Base-by-base conservation (phyloP, 1,284 basidiomycete genomes). In the Ustilago shanxiensis region DNA sequence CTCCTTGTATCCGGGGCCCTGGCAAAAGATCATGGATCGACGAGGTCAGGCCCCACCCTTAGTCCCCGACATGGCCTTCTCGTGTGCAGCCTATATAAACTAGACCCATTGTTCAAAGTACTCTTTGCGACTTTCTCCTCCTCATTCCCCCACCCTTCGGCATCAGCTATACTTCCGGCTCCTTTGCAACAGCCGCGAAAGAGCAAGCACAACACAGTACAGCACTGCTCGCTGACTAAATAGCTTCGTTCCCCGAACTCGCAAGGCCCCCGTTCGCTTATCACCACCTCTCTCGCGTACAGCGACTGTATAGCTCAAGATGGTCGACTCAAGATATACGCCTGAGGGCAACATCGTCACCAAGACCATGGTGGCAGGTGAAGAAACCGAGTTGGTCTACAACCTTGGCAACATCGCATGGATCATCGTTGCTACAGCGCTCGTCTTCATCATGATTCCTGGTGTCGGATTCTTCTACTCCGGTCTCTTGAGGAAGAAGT, bases 401-500 rank as follows among this genome's bases (percentile, higher is more conserved):
- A 82, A 89, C 86, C 79, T 88, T n/a, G 89, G 89, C 68, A 88
- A 89, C 83, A 88, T 89, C 66, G 87, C 88, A 7, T 90, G 88
- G 87, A 81, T 89, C 75, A 85, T 88, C 80, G 66, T 67, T 37
- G 59, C 72, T 7, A 80, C 90, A 31, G 87, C 86, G 1, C 85
- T 89, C 33, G 94, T 96, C 29, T 95, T 92, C 90, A 89, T 96
- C 87, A 97, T 97, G 95, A 90, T 94, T 85, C 94, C 94, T 47
- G 83, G 83, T 54, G 61, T 85, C 18, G 77, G 85, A 28, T 94
- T 91, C 87, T 94, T 96, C 89, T 96, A 97, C 87, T 93, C 93
- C 33, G 95, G 95, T 80, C 86, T 90, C 7, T 86, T 92, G 53
- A 89, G 93, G 60, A 90, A 93, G 50, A 97, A 97, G 87, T 97